Evolutionary conservation across 2,329 filamentous ascomycete genomes (phyloP), one percentile per base, ranked within the genome.

Genomic region (Aspergillus viridinutans): DNA sequence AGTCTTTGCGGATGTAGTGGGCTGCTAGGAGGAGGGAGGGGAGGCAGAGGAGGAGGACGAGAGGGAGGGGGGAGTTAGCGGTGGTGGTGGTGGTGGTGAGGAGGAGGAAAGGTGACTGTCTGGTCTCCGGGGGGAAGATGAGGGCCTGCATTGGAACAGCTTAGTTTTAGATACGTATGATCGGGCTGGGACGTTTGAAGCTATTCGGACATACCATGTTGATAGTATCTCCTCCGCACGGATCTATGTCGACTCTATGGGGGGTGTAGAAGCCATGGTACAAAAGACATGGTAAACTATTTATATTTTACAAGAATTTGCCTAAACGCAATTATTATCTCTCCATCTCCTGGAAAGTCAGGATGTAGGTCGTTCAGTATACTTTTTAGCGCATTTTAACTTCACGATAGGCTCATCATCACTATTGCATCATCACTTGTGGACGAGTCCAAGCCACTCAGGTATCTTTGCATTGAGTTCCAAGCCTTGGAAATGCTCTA

Each of bases 1-100:
- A 94, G 58, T 68, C 69, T 57, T 63, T 63, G 47, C 60, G 66
- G 77, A 93, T 89, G 68, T 85, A 84, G 68, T 85, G 84, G 64
- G 90, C 73, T 58, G 78, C 68, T 58, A 66, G 56, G n/a, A 82
- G 62, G 21, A 80, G 68, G 52, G 86, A 76, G 50, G 85, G 66
- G 51, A 77, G 67, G 61, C 83, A 78, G 43, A 55, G 26, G 50
- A 55, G 29, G 50, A 62, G 26, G 53, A 59, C 48, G 53, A 45
- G n/a, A 42, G 49, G 29, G 49, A 43, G 50, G 21, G 29, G 17
- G 10, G 40, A 38, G 26, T 10, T 4, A 4, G 25, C 26, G 26
- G 26, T 23, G 56, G 28, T 17, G 45, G 14, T 10, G 50, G 32
- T 25, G 25, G 25, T 25, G 3, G 3, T 3, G 3, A 4, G 2